Base-by-base conservation (phyloP, 352 stramenopile genomes). In the Phytopythium ostracodes region DNA sequence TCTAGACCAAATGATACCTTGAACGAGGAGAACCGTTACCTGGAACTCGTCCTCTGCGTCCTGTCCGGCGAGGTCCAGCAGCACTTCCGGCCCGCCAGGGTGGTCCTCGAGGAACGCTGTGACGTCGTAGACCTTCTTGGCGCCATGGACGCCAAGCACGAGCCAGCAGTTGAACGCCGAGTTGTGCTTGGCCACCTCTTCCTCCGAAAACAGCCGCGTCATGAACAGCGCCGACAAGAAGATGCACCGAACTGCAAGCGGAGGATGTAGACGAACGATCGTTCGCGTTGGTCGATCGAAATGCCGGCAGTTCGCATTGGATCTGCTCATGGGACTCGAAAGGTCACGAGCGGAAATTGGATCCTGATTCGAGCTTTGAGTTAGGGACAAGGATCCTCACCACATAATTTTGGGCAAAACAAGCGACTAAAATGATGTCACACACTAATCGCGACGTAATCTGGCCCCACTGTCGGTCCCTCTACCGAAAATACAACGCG, bases 71-170 rank as follows among this genome's bases (percentile, higher is more conserved):
- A 96, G 72, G 57, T 96, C 92, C 35, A 98, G 68, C 56, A 99
- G 79, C 29, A 98, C 79, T 70, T 98, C 94, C 6, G 92, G 78
- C 17, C 94, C 96, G 59, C 96, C 94, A 0, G 96, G 94, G 68
- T 99, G 96, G 63, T 98, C 91, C 56, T 98, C 91, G 22, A 98
- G 77, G 71, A 98, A 99, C 42, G 84, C 89, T 18, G 90, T 95
- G 38, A 98, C 81, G 67, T 99, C 91, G 71, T 98, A 98, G 1
- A 99, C 92, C 66, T 97, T 96, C 62, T 80, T 77, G 35, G 42
- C 52, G 10, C 72, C 71, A 15, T 72, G 35, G 0, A 20, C 31
- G 1, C 75, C 75, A 31, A 87, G 56, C 24, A 87, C 68, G 20
- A 87, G 14, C 79, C 79, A 88, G 64, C 70, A 83, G 52, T 88